phyloP scores from a whole-genome alignment of 176 grass and related monocot genomes.

The Bromus sterilis region DNA sequence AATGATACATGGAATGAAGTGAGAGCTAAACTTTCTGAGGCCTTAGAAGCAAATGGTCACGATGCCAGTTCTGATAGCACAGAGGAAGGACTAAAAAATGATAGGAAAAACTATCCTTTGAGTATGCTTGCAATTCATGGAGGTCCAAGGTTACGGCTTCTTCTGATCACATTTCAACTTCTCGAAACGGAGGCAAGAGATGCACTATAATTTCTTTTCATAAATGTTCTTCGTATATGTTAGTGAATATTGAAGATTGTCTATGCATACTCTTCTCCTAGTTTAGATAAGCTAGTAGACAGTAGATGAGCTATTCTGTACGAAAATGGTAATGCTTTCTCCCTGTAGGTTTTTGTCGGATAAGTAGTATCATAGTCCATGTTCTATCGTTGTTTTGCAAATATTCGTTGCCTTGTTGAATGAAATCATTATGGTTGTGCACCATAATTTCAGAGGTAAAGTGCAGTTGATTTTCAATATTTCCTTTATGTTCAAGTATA shows the following conservation, averaged over 20 bases:
- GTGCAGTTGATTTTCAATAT: not conserved
- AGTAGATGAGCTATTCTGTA: not conserved
- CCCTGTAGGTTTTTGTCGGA: constrained; percentile 1
- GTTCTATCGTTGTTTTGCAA: constrained; percentile 2
- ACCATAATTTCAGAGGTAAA: not conserved
- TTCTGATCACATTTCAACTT: constrained; percentile 57
- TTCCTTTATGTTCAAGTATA: not conserved
- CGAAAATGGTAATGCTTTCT: not conserved
- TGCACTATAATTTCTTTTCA: constrained; percentile 15
- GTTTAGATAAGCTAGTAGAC: constrained; percentile 5
- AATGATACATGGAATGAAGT: constrained; percentile 51
- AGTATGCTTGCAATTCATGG: constrained; percentile 83
- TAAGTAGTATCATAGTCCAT: not conserved
- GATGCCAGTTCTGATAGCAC: constrained; percentile 5
- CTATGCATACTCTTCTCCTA: constrained; percentile 12
- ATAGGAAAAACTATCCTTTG: constrained; percentile 63
- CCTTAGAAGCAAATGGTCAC: constrained; percentile 53
- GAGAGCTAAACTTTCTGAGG: constrained; percentile 62
- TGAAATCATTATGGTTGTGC: not conserved
- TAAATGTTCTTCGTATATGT: constrained; percentile 1
- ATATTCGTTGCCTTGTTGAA: not conserved
- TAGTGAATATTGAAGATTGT: constrained; percentile 4
- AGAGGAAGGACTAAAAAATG: constrained; percentile 26
- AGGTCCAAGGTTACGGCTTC: constrained; percentile 65
- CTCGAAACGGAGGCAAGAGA: constrained; percentile 80